Conservation (phyloP, 371 early-diverging fungal genomes). For the Rhizomucor miehei region DNA sequence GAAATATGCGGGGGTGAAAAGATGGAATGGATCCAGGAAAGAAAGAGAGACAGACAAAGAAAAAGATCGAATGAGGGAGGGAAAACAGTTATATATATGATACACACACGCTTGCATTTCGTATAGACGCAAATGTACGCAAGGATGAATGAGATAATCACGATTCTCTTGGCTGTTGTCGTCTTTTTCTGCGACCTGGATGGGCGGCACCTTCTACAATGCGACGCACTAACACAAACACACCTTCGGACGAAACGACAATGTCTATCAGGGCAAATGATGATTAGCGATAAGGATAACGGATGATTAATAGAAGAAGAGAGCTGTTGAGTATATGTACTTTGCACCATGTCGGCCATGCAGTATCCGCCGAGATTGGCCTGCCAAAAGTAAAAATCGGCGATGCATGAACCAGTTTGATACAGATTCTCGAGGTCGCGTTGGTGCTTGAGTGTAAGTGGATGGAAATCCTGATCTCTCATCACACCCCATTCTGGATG, state of each 20-base stretch:
- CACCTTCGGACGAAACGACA: constrained; percentile 40
- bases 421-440: constrained; percentile 38
- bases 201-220: constrained; percentile 47
- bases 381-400: constrained; percentile 52
- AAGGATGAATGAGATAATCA: too few species aligned
- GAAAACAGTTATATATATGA: too few species aligned
- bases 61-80: too few species aligned
- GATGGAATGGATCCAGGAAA: too few species aligned
- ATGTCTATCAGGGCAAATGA: constrained; percentile 19
- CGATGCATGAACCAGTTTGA: constrained; percentile 22
- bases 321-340: constrained; percentile 21
- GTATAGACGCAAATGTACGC: too few species aligned
- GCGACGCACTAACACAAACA: constrained; percentile 33
- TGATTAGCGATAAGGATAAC: neutral
- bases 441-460: constrained; percentile 46
- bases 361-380: constrained; percentile 50
- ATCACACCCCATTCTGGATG: constrained; percentile 50
- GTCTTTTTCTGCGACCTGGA: constrained; percentile 45
- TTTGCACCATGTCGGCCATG: constrained; percentile 48
- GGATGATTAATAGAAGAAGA: neutral
- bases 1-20: too few species aligned
- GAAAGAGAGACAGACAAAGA: too few species aligned
- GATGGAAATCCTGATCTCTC: constrained; percentile 40
- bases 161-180: constrained; percentile 3
- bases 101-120: too few species aligned